Conservation (phyloP, 2,329 filamentous ascomycete genomes). For the Gaeumannomyces tritici region DNA sequence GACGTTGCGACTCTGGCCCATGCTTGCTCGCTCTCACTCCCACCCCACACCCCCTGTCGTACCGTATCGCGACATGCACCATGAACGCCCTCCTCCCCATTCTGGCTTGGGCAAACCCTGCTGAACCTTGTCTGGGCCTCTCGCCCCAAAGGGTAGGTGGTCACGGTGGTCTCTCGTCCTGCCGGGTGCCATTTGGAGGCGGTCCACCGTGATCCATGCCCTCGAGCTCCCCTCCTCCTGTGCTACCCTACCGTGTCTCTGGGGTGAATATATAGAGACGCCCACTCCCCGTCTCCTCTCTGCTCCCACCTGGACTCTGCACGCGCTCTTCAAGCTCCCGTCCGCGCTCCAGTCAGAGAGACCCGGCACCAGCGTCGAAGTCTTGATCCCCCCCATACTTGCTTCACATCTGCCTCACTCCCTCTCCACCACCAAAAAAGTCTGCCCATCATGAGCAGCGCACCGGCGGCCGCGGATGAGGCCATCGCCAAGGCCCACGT, state of each 20-base stretch:
- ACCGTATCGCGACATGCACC: neutral
- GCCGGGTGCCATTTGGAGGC: neutral
- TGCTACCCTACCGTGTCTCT: too few species aligned
- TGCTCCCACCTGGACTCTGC: neutral
- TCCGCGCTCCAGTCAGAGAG: neutral
- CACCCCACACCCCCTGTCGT: neutral
- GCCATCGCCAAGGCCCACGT: conserved; percentile 3
- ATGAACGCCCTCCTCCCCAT: neutral
- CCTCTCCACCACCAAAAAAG: too few species aligned
- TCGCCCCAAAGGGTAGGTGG: neutral
- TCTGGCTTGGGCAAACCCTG: neutral
- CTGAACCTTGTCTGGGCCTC: neutral
- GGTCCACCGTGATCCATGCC: too few species aligned
- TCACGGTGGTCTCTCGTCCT: neutral
- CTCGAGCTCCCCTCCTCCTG: too few species aligned
- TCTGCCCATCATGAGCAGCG: neutral
- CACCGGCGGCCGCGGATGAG: neutral
- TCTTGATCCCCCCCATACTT: neutral
- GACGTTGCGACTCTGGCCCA: neutral
- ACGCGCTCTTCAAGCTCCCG: neutral
- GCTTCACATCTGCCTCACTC: neutral
- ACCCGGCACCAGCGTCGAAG: neutral
- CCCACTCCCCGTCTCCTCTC: neutral
- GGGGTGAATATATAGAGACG: too few species aligned
- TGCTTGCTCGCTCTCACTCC: neutral